A percentile compares a stretch with the other conserved stretches of the same genome.
phyloP scores from a whole-genome alignment of 1,139 yeast genomes.

The Suhomyces terraborum region DNA sequence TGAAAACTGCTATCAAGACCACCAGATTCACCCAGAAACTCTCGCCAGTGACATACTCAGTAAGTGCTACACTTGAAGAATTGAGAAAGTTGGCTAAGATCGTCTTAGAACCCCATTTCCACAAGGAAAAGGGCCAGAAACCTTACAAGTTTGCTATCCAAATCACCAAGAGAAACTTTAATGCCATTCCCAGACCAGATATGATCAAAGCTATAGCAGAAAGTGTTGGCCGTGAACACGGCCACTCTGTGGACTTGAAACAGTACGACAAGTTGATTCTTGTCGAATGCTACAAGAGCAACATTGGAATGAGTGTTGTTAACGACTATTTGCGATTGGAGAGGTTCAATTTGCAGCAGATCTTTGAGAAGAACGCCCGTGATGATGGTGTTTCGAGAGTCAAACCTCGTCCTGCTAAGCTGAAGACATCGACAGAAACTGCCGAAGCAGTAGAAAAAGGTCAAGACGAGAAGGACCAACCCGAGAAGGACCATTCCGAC shows the following conservation, averaged over 20 bases:
- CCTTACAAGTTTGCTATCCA: constrained; percentile 77
- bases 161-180: constrained; percentile 77
- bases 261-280: constrained; percentile 75
- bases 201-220: constrained; percentile 74
- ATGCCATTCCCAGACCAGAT: constrained; percentile 64
- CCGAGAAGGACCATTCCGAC: background rate
- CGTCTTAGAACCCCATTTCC: constrained; percentile 71
- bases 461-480: constrained; percentile 8
- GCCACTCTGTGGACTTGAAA: constrained; percentile 80
- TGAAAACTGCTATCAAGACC: constrained; percentile 51
- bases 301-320: constrained; percentile 80
- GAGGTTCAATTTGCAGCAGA: constrained; percentile 64
- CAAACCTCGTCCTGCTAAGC: constrained; percentile 11
- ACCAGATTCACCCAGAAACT: constrained; percentile 77
- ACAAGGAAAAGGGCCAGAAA: constrained; percentile 45
- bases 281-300: constrained; percentile 85
- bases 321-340: constrained; percentile 57
- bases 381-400: constrained; percentile 21
- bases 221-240: constrained; percentile 66
- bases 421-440: constrained; percentile 3
- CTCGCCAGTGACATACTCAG: constrained; percentile 77
- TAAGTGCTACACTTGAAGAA: constrained; percentile 71
- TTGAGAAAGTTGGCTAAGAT: constrained; percentile 55
- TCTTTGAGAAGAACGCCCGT: constrained; percentile 49
- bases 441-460: constrained; percentile 4